Evolutionary conservation across 139 green algal species (phyloP).

Genomic region (Micractinium conductrix): DNA sequence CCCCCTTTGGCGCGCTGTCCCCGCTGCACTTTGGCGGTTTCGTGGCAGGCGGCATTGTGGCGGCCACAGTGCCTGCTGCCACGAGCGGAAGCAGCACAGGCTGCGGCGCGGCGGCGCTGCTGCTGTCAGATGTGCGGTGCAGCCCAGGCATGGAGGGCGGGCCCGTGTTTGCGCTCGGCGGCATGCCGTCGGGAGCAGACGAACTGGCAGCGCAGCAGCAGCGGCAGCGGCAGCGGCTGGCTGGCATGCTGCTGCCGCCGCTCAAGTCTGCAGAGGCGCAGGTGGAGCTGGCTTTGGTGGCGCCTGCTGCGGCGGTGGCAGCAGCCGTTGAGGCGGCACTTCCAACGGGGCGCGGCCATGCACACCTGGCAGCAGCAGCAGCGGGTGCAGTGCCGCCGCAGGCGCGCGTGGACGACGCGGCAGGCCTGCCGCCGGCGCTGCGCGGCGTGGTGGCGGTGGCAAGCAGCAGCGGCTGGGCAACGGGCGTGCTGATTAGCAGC

Average conservation of each 20-base stretch:
- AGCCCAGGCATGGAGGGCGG: conserved; percentile 79
- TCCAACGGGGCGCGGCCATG: not conserved
- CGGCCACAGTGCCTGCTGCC: not conserved
- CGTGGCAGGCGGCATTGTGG: conserved; percentile 48
- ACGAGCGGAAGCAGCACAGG: not conserved
- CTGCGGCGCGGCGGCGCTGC: not conserved
- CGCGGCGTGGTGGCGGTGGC: conserved; percentile 31
- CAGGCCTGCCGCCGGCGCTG: not conserved
- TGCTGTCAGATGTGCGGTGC: conserved; percentile 60
- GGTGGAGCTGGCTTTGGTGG: conserved; percentile 47
- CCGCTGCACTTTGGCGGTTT: conserved; percentile 62
- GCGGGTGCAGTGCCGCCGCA: not conserved
- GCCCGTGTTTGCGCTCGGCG: conserved; percentile 46
- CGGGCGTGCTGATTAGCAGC: conserved; percentile 66
- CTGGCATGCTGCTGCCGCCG: conserved; percentile 57
- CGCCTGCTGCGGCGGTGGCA: not conserved
- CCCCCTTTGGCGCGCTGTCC: conserved; percentile 74
- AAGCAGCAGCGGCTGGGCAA: conserved; percentile 59
- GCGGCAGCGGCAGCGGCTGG: conserved; percentile 5
- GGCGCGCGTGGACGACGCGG: no score
- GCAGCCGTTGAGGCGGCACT: not conserved
- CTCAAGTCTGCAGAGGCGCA: conserved; percentile 43
- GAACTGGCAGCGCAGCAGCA: no score
- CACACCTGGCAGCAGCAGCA: not conserved
- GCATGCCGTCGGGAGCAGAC: no score